Base-by-base conservation (phyloP, 139 green algal genomes). In the Helicosporidium sp. region DNA sequence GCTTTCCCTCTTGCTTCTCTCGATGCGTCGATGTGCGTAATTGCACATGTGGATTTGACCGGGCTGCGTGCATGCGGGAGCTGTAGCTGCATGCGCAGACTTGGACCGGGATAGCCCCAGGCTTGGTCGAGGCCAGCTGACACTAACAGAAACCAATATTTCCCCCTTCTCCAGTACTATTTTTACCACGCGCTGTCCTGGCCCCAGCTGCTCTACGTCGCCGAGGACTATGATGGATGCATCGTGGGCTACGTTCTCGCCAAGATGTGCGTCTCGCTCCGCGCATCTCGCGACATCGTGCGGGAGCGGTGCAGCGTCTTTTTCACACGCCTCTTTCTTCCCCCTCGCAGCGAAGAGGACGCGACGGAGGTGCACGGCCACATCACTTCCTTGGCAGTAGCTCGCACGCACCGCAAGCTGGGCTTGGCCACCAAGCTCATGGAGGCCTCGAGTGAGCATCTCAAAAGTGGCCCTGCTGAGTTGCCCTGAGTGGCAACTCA, bases 171-270 rank as follows among this genome's bases (percentile, higher is more conserved):
- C 66, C 79, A 97, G 87, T 99, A 99, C 69, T 99, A 99, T 65
- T 75, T 95, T 49, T 99, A 99, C 57, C 90, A 99, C 62, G 85
- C 93, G 26, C 72, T 97, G 7, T 92, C 83, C 4, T 99, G 90
- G 90, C 90, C 90, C 16, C 87, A 96, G 58, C 77, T 99, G 18
- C 66, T 99, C 15, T 82, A 93, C 36, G 86, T 97, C 35, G 90
- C 90, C 3, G 88, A 97, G 60, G 86, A 94, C 55, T 90, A 93
- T 52, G 76, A 91, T 50, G 86, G 86, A 2, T 76, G 75, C 28
- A 96, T 99, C 27, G 89, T 96, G 12, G 90, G 90, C 19, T 99
- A 99, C 55, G 90, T 99, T 6, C 72, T 99, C 17, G 88, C 90
- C 5, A 99, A 98, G 55, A 93, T 98, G 86, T 85, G 48, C 52